phyloP scores from a whole-genome alignment of 306 rosid genomes.

The Dalbergia cultrata region DNA sequence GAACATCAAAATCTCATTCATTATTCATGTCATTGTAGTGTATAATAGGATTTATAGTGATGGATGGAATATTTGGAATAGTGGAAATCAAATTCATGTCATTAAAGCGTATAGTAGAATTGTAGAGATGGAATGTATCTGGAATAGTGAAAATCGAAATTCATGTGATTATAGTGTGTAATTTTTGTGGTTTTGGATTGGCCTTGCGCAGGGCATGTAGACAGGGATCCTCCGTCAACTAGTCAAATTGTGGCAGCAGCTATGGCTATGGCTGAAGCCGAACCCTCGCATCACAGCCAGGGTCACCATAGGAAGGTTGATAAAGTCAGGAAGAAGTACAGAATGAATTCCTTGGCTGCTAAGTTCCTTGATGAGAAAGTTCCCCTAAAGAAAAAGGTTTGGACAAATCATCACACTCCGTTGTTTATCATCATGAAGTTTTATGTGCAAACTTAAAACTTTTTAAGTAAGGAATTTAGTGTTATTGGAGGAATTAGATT shows the following conservation, averaged over 20 bases:
- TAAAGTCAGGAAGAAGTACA: conserved; percentile 41
- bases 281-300: conserved; percentile 43
- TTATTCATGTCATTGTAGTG: too few relatives aligned
- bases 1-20: too few relatives aligned
- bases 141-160: conserved; percentile 2
- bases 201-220: conserved; percentile 58
- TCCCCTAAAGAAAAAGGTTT: conserved; percentile 80
- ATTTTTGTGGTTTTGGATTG: conserved; percentile 29
- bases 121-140: too few relatives aligned
- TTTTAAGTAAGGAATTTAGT: neutral
- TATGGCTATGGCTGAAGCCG: neutral
- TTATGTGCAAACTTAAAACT: neutral
- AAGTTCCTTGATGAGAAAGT: conserved; percentile 72
- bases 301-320: conserved; percentile 30
- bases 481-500: neutral
- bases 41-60: too few relatives aligned
- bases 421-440: neutral
- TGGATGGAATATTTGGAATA: too few relatives aligned
- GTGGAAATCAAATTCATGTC: too few relatives aligned
- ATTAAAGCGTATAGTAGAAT: too few relatives aligned
- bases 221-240: conserved; percentile 46
- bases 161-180: neutral
- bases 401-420: neutral
- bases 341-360: conserved; percentile 38
- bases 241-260: conserved; percentile 28